These are phyloP conservation scores for Vicia villosa DNA, from an alignment of 306 rosid species.

Conservation along the genomic window DNA sequence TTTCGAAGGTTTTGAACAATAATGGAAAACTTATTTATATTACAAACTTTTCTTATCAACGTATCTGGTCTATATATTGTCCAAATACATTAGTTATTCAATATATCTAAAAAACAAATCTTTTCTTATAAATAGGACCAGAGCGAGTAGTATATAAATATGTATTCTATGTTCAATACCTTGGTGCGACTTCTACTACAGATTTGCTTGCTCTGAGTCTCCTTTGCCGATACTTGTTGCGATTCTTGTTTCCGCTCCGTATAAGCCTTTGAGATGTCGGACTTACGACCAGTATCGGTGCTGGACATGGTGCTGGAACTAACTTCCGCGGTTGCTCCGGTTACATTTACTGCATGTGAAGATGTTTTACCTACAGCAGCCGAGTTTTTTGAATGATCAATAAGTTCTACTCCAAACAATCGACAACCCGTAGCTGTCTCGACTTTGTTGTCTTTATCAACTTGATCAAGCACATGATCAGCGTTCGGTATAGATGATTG, in stretches of 20 bases:
- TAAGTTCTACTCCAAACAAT: slow-evolving; percentile 76
- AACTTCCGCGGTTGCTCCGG: slow-evolving; percentile 46
- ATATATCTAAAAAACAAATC: no score
- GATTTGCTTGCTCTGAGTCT: slow-evolving; percentile 64
- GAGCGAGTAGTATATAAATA: no score
- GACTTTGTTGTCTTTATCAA: slow-evolving; percentile 61
- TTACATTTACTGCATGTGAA: slow-evolving; percentile 32
- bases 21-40: slow-evolving; percentile 16
- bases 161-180: slow-evolving; percentile 47
- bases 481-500: slow-evolving; percentile 44
- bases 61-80: no score
- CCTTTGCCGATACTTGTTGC: slow-evolving; percentile 52
- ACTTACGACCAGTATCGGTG: slow-evolving; percentile 57
- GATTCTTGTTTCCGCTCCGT: slow-evolving; percentile 53
- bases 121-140: no score
- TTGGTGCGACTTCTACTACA: slow-evolving; percentile 84
- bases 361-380: slow-evolving; percentile 43
- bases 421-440: slow-evolving; percentile 64
- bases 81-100: no score
- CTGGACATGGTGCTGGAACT: slow-evolving; percentile 46
- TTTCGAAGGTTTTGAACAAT: slow-evolving; percentile 36
- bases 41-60: slow-evolving; percentile 28
- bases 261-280: slow-evolving; percentile 53
- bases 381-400: slow-evolving; percentile 47
- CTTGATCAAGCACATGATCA: slow-evolving; percentile 49